Base-by-base conservation (phyloP, 768 basidiomycete species). In the Cystoderma amianthinum region DNA sequence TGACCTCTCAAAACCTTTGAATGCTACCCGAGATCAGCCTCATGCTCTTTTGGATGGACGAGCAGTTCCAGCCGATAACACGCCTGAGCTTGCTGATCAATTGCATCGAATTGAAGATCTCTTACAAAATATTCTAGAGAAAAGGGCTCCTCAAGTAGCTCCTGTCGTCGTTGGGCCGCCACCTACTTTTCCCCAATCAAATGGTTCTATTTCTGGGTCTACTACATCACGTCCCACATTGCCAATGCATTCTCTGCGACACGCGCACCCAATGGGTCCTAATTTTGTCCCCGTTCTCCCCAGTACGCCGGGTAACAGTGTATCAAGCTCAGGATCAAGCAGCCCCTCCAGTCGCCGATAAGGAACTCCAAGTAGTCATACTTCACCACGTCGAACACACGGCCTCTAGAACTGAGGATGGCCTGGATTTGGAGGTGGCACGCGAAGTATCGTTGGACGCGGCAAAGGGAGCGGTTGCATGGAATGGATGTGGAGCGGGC, bases 1-100 rank as follows among this genome's bases (percentile, higher is more conserved):
- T 16, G 65, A 69, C 23, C 59, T 86, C 30, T 67, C 72, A 12
- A 70, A 71, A 3, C 65, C 81, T 20, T 50, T 92, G 34, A 64
- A 72, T 12, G 69, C 65, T 10, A 66, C 93, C 33, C 68, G 78
- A 33, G 72, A 76, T 5, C 76, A 82, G 48, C 66, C 81, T 5
- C 63, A 66, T 7, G 74, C 71, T 6, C 57, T 95, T 16, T 67
- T 75, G 58, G 70, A 84, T 36, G 77, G 72, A 3, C 88, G 93
- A 57, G 51, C 58, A 34, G 47, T 56, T n/a, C 61, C 63, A 4
- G 55, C 60, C 4, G 59, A 56, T 19, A 64, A 70, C 20, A 73
- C 53, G 60, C 66, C 53, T 39, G 74, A 53, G 40, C 47, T 75
- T 34, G 45, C 59, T 15, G 62, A 67, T 36, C 67, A 72, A 13